Base-by-base conservation (phyloP, 2,329 filamentous ascomycete species). In the Diaporthe vexans region DNA sequence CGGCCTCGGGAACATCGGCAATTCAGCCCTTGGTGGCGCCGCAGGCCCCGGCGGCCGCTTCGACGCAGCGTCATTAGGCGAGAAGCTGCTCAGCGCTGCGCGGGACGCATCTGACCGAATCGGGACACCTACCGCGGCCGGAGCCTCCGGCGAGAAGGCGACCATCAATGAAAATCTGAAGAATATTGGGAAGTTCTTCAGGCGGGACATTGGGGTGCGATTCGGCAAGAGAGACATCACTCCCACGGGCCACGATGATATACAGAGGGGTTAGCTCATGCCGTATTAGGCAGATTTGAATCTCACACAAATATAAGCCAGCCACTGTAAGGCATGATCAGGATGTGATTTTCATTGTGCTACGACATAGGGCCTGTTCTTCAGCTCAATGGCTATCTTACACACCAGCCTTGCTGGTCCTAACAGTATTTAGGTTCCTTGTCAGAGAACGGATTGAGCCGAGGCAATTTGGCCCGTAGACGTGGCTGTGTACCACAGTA, bases 181-280 rank as follows among this genome's bases (percentile, higher is more conserved):
- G 85, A 98, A 95, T 82, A 94, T 99, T 84, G 96, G 96, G 33
- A 98, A 97, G 84, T 98, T 98, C 85, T 98, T 98, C 86, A 92
- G 93, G 76, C 88, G 96, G 76, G 96, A 98, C 85, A 92, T 96
- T 76, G 94, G 94, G 40, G 91, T 90, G 15, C 86, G 93, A 77
- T 95, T 95, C 82, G 94, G 93, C 61, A 92, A 90, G 83, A 83
- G 89, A 69, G 88, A 90, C 73, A 84, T 81, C 21, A 83, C 82
- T 72, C 81, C 81, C 9, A 83, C 81, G 8, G 80, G 65, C 17
- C 51, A 56, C 13, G 76, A 78, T 59, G 75, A 77, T 15, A 61
- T 77, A 63, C 77, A 70, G 35, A 51, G 61, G 57, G 51, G 73
- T 56, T 71, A 65, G 21, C 15, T 21, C n/a, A n/a, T 13, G n/a